phyloP scores from a whole-genome alignment of 2,329 filamentous ascomycete species.

The Sarocladium strictum region DNA sequence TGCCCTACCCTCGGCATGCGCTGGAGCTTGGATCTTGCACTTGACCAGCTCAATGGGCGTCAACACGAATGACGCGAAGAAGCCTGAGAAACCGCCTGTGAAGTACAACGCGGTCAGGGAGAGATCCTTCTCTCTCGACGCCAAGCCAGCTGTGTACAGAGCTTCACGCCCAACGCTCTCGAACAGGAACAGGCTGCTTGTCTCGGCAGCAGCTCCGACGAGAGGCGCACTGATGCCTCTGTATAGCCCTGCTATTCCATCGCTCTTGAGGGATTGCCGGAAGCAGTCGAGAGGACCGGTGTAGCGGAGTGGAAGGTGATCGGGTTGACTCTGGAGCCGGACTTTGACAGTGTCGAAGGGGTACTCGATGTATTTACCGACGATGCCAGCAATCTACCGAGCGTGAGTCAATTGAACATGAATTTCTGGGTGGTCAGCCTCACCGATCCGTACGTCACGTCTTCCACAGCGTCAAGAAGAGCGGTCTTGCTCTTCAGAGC shows the following conservation, averaged over 20 bases:
- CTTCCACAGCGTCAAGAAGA: conserved; percentile 67
- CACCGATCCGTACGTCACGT: conserved; percentile 83
- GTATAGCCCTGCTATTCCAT: conserved; percentile 80
- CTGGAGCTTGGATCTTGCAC: conserved; percentile 90
- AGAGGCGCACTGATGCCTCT: conserved; percentile 89
- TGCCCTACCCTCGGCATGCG: conserved; percentile 29
- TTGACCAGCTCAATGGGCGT: conserved; percentile 97
- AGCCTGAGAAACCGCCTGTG: conserved; percentile 81
- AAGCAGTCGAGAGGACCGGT: conserved; percentile 90
- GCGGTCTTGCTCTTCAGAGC: conserved; percentile 32
- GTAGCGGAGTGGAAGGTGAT: conserved; percentile 75
- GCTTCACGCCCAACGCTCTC: conserved; percentile 68
- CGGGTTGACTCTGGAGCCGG: conserved; percentile 89
- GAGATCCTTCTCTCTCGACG: conserved; percentile 50
- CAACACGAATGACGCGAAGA: conserved; percentile 82
- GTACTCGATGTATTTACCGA: conserved; percentile 95
- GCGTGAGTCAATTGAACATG: neutral
- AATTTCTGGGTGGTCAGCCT: conserved; percentile 21
- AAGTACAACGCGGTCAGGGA: conserved; percentile 69
- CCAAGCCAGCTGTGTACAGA: conserved; percentile 48
- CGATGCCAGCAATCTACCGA: conserved; percentile 67
- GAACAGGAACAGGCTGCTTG: conserved; percentile 87
- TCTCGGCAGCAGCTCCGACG: conserved; percentile 86
- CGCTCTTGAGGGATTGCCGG: conserved; percentile 70
- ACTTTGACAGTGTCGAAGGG: conserved; percentile 97